Base-by-base conservation (phyloP, 495 filamentous ascomycete genomes). In the Immersiella caudata region DNA sequence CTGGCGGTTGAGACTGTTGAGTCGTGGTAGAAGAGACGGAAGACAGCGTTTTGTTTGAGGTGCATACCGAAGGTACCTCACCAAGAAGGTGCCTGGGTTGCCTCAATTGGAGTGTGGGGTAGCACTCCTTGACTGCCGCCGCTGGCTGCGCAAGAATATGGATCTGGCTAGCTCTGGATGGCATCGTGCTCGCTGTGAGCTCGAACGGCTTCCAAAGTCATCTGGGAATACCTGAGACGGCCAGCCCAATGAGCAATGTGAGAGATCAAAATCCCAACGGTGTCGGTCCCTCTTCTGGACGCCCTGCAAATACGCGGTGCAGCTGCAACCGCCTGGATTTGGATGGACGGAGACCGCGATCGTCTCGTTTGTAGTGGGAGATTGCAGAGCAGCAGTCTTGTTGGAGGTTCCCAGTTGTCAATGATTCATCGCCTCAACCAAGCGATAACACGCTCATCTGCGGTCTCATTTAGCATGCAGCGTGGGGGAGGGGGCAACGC, bases 401-500 rank as follows among this genome's bases (percentile, higher is more conserved):
- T 52, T n/a, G 4, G 49, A 52, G 49, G 52, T 16, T 55, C 52
- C 52, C 25, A 55, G 52, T 55, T 55, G 52, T 55, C 52, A 55
- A 55, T 55, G 52, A 55, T 4, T 55, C 52, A 55, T 55, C 22
- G 20, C 9, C 25, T 55, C 52, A 55, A 55, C 52, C 52, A 55
- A 55, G 2, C 52, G 52, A 55, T 55, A 55, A 55, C 25, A 55
- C n/a, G 52, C 52, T 55, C 52, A 55, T 55, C 52, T 55, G 52
- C 52, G 52, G 52, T 55, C 52, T 55, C 52, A 55, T 20, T 55
- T 55, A 55, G 52, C 49, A 55, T 55, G 52, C 52, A 55, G 52
- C 52, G 52, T 55, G 52, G 52, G 52, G 52, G n/a, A n/a, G 50
- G 50, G n/a, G 24, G 52, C 6, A 46, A 46, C 40, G n/a, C 54